These are phyloP conservation scores for Metschnikowia lochheadii DNA, from an alignment of 805 yeast genomes.

Conservation along the genomic window DNA sequence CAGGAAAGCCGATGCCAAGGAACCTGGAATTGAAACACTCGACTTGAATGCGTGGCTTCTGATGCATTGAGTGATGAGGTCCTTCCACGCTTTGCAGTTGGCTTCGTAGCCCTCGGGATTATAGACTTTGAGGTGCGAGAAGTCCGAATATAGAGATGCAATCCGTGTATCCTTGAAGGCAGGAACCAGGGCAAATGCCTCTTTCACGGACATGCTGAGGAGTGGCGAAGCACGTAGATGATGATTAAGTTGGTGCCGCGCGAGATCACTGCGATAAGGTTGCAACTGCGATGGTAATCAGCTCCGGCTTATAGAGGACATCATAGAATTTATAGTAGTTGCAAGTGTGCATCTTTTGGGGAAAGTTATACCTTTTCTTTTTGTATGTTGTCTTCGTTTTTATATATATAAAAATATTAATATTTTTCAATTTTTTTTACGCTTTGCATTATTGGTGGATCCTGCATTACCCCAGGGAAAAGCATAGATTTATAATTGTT, in stretches of 20 bases:
- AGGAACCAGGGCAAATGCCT: conserved; percentile 10
- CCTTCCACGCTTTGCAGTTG: conserved; percentile 37
- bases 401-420: no score
- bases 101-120: conserved; percentile 44
- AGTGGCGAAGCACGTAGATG: background rate
- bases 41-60: conserved; percentile 11
- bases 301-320: no score
- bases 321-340: no score
- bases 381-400: no score
- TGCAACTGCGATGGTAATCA: background rate
- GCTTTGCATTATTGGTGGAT: no score
- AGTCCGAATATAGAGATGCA: conserved; percentile 36
- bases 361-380: no score
- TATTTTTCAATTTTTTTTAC: no score
- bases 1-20: conserved; percentile 6
- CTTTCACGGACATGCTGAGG: conserved; percentile 3
- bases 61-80: conserved; percentile 18
- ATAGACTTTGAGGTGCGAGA: conserved; percentile 24
- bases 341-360: no score
- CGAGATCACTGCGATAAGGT: background rate
- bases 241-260: background rate
- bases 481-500: no score
- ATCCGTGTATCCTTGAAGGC: conserved; percentile 28
- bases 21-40: conserved; percentile 22
- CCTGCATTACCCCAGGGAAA: no score